Base-by-base conservation (phyloP, 106 monocot species). In the Xerophyta viscosa region DNA sequence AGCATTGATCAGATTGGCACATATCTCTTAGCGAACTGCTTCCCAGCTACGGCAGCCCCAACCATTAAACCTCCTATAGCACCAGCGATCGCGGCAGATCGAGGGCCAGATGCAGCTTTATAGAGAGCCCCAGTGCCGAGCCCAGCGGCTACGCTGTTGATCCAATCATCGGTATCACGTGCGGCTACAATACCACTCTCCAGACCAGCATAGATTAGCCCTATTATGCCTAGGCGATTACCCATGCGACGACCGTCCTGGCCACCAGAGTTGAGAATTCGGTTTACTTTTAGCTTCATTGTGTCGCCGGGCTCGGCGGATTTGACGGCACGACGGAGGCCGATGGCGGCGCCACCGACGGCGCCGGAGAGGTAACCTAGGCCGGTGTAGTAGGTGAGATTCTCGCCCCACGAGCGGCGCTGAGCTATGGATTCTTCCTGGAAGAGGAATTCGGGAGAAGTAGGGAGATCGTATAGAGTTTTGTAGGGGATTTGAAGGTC, bases 381-480 rank as follows among this genome's bases (percentile, higher is more conserved):
- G 6, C 83, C 88, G n/a, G 83, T 83, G 72, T 63, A 88, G 69
- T 72, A 79, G 39, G 88, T 88, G 63, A 88, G 75, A 54, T 83
- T 79, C 66, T 88, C 88, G 3, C 88, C 88, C 79, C 75, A 79
- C 45, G 88, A 79, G 15, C 79, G 83, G 50, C 67, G 69, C 54
- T 79, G 72, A 17, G 66, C 59, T 33, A 66, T 26, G 47, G 79
- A 65, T 48, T 88, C 83, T 20, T 88, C 88, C 57, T 79, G 75
- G 66, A 88, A 88, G 48, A 88, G 83, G 54, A 76, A 76, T 72
- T 88, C 88, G 10, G 79, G 88, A 6, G 88, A 69, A 42, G 75
- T 83, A n/a, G 88, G 83, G 10, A 88, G 65, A 33, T 79, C 69
- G 69, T 88, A 76, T 31, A 79, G 49, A 13, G 54, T 31, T 29